Percentiles rank a stretch among this genome's conserved stretches.
These are phyloP conservation scores for Lichtheimia ramosa DNA, from an alignment of 371 early-diverging fungal species.

Conservation along the genomic window DNA sequence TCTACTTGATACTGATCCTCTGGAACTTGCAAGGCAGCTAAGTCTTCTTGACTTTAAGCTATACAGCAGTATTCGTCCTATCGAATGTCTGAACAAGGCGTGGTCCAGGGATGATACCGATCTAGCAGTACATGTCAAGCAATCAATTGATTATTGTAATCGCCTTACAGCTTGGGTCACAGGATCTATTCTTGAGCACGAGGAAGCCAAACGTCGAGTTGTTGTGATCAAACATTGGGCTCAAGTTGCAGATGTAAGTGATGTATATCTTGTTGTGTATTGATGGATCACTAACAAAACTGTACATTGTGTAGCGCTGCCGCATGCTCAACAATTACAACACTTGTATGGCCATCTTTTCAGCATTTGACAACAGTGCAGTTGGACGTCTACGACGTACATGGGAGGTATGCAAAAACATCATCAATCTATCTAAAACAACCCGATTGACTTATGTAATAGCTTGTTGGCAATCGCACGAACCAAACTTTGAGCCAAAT, in stretches of 20 bases:
- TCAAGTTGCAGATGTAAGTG: slow-evolving; percentile 72
- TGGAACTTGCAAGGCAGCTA: slow-evolving; percentile 93
- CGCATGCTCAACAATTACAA: slow-evolving; percentile 87
- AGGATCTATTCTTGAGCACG: slow-evolving; percentile 71
- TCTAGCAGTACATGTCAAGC: slow-evolving; percentile 70
- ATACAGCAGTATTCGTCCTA: slow-evolving; percentile 80
- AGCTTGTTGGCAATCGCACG: slow-evolving; percentile 57
- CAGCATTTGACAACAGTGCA: slow-evolving; percentile 87
- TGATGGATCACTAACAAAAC: neutral
- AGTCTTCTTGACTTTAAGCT: slow-evolving; percentile 83
- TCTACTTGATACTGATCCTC: slow-evolving; percentile 84
- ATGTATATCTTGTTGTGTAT: neutral
- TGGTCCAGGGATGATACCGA: slow-evolving; percentile 78
- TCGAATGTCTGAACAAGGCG: slow-evolving; percentile 87
- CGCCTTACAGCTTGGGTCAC: slow-evolving; percentile 80
- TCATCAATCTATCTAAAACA: neutral
- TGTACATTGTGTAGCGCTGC: slow-evolving; percentile 54
- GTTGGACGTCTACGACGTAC: slow-evolving; percentile 90
- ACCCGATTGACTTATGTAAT: neutral
- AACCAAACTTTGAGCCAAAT: slow-evolving; percentile 51
- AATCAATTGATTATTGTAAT: slow-evolving; percentile 72
- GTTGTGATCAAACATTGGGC: slow-evolving; percentile 83
- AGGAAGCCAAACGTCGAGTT: slow-evolving; percentile 78
- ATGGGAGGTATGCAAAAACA: slow-evolving; percentile 60
- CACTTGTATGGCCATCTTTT: slow-evolving; percentile 87